phyloP scores from a whole-genome alignment of 768 basidiomycete genomes.

The Dentipellis fragilis region DNA sequence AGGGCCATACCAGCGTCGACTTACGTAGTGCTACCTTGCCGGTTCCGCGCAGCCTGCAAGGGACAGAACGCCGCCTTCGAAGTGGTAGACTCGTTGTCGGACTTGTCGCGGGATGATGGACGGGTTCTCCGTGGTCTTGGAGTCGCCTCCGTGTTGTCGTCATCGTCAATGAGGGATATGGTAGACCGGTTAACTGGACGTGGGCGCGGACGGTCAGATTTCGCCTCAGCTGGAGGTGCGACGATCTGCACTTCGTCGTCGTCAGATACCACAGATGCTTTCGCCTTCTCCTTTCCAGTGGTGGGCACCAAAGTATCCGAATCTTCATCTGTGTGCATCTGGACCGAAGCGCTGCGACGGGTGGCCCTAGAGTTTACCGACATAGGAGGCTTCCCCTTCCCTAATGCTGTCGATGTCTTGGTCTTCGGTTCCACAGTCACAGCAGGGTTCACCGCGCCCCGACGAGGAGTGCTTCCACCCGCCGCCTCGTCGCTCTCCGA shows the following conservation, averaged over 20 bases:
- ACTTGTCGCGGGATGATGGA: too few species aligned
- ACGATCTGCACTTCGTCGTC: constrained; percentile 1
- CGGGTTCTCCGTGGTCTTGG: not conserved
- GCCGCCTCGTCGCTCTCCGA: constrained; percentile 2
- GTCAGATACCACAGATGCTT: not conserved
- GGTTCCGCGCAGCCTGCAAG: not conserved
- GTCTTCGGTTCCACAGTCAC: too few species aligned
- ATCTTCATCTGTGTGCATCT: too few species aligned
- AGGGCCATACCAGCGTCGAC: not conserved
- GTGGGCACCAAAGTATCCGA: too few species aligned
- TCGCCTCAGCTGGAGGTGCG: not conserved
- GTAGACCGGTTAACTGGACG: not conserved
- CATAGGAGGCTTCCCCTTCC: too few species aligned
- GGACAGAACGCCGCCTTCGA: not conserved
- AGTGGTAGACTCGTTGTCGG: too few species aligned
- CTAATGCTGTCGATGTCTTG: too few species aligned
- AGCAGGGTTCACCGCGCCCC: too few species aligned
- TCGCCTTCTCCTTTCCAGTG: too few species aligned
- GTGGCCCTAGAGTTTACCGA: too few species aligned
- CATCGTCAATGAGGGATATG: not conserved
- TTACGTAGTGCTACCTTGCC: not conserved
- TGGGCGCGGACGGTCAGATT: not conserved
- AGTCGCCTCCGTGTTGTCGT: not conserved
- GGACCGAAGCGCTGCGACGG: too few species aligned
- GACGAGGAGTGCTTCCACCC: too few species aligned